These are phyloP conservation scores for Cladosporium sp. DNA, from an alignment of 2,329 filamentous ascomycete genomes.

Conservation along the genomic window DNA sequence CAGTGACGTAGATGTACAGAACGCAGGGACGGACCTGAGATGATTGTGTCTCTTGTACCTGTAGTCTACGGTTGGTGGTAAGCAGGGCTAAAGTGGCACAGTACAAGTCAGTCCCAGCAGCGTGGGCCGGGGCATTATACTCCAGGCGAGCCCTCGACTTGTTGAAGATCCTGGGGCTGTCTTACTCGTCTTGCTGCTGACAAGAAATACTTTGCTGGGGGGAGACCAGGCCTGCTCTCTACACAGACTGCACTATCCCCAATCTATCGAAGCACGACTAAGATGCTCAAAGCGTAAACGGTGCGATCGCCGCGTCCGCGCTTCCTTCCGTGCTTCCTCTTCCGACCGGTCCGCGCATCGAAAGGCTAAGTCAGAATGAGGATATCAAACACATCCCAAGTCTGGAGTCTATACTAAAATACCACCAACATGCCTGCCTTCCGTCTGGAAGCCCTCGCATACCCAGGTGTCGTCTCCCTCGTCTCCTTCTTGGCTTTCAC, in stretches of 20 bases:
- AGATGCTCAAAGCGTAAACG: neutral
- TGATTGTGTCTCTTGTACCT: neutral
- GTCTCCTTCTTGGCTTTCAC: conserved; percentile 71
- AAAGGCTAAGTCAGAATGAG: neutral
- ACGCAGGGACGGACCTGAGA: neutral
- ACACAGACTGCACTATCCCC: neutral
- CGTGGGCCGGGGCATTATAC: neutral
- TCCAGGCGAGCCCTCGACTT: neutral
- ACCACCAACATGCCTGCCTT: neutral
- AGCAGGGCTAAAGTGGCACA: neutral
- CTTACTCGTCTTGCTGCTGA: neutral
- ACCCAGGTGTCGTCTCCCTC: conserved; percentile 62
- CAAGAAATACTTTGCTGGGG: neutral
- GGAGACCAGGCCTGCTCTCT: neutral
- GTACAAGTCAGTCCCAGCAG: neutral
- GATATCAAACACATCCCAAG: neutral
- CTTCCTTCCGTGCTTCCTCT: neutral
- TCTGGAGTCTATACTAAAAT: neutral
- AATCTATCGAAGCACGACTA: neutral
- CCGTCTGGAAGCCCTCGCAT: conserved; percentile 15
- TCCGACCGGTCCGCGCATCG: neutral
- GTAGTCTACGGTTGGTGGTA: neutral
- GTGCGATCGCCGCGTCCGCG: neutral
- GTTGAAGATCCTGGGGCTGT: neutral
- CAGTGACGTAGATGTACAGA: neutral